Base-by-base conservation (phyloP, 768 basidiomycete genomes). In the Steccherinum ochraceum region DNA sequence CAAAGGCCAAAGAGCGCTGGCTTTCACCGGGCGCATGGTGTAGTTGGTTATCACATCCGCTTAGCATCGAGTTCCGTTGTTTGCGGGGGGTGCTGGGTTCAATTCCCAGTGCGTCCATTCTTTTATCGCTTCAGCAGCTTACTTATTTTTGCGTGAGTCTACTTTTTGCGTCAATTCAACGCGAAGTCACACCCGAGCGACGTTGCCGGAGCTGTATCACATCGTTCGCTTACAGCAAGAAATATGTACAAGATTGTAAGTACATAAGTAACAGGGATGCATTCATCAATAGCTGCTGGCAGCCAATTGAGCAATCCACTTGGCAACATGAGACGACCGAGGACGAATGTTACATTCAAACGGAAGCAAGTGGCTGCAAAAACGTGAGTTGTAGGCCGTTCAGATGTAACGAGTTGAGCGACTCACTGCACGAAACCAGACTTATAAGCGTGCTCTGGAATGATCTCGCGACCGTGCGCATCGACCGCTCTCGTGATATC, bases 11-110 rank as follows among this genome's bases (percentile, higher is more conserved):
- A n/a, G n/a, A n/a, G n/a, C n/a, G n/a, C n/a, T n/a, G n/a, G n/a
- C n/a, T n/a, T n/a, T n/a, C n/a, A n/a, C n/a, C n/a, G 61, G 61
- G 59, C 62, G 54, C 60, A 60, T 63, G 60, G 62, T 60, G 58
- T 63, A 63, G 60, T 63, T 61, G 58, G 58, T 61, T 63, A 61
- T 63, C 60, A 61, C 58, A 60, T 60, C 58, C 58, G 62, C 60
- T 63, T 61, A 60, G 57, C 52, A 58, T 52, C n/a, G n/a, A n/a
- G n/a, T n/a, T n/a, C n/a, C n/a, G n/a, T n/a, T n/a, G n/a, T n/a
- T n/a, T n/a, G n/a, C n/a, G n/a, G n/a, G n/a, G n/a, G n/a, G n/a
- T n/a, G n/a, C n/a, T n/a, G n/a, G n/a, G n/a, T n/a, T n/a, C n/a
- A n/a, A n/a, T n/a, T n/a, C n/a, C n/a, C n/a, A n/a, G n/a, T n/a